These are phyloP conservation scores for Anthracocystis walkeri DNA, from an alignment of 1,284 basidiomycete species.

Conservation along the genomic window DNA sequence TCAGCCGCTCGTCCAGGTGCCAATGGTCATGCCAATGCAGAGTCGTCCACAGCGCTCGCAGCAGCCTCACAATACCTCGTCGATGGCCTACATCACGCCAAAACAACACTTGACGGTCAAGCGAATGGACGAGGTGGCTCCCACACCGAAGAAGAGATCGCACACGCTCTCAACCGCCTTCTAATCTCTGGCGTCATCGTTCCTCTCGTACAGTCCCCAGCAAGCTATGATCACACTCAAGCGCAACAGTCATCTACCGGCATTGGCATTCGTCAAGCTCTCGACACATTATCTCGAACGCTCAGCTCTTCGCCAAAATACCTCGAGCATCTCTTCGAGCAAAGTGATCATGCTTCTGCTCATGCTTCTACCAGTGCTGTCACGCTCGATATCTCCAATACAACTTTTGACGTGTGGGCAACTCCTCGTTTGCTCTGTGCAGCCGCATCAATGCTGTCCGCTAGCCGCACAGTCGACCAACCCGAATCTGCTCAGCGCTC, in stretches of 20 bases:
- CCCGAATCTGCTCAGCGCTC: conserved; percentile 11
- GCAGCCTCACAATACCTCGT: conserved; percentile 42
- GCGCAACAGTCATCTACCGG: conserved; percentile 2
- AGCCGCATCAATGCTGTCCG: conserved; percentile 28
- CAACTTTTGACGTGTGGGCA: conserved; percentile 60
- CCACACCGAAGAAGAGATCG: conserved; percentile 36
- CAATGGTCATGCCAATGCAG: conserved; percentile 3
- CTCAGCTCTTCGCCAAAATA: conserved; percentile 43
- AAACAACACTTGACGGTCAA: neutral
- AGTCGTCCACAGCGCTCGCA: conserved; percentile 21
- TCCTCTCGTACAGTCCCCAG: conserved; percentile 26
- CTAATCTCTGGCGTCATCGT: conserved; percentile 34
- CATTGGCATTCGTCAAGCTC: conserved; percentile 30
- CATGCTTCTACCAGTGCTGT: conserved; percentile 25
- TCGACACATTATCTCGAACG: conserved; percentile 35
- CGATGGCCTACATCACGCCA: conserved; percentile 15
- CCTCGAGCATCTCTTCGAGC: conserved; percentile 46
- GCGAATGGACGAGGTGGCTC: conserved; percentile 10
- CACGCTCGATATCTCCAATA: conserved; percentile 42
- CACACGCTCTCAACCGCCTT: conserved; percentile 44
- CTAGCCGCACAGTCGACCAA: conserved; percentile 6
- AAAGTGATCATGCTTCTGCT: conserved; percentile 3
- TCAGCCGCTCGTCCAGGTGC: neutral
- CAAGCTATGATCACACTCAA: conserved; percentile 4
- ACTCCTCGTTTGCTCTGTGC: conserved; percentile 52